Conservation (phyloP, 306 rosid species). For the Pyrus bretschneideri region DNA sequence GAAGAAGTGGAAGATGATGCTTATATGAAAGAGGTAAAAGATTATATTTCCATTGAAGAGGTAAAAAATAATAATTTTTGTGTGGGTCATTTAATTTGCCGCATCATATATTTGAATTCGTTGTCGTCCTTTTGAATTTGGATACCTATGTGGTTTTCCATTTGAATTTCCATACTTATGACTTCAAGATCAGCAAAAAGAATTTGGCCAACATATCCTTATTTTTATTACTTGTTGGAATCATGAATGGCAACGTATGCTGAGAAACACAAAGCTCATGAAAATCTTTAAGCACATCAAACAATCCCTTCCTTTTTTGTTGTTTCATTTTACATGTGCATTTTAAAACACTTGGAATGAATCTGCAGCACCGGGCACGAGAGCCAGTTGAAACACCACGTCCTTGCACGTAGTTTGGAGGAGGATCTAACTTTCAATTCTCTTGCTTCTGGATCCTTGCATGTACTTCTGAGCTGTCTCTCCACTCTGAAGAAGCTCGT, state of each 20-base stretch:
- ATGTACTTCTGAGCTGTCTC: slow-evolving; percentile 55
- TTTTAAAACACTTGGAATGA: slow-evolving; percentile 74
- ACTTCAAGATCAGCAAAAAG: neutral
- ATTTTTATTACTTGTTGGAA: neutral
- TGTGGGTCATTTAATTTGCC: too few relatives aligned
- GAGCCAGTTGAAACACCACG: slow-evolving; percentile 30
- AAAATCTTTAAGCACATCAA: slow-evolving; percentile 53
- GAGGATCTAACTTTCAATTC: slow-evolving; percentile 59
- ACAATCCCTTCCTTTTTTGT: slow-evolving; percentile 48
- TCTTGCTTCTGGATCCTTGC: slow-evolving; percentile 34
- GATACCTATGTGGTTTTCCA: too few relatives aligned
- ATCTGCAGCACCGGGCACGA: slow-evolving; percentile 38
- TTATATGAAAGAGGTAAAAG: too few relatives aligned
- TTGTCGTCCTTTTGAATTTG: too few relatives aligned
- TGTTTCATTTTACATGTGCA: slow-evolving; percentile 61
- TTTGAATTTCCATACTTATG: neutral
- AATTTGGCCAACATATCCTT: neutral
- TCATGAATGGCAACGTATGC: neutral
- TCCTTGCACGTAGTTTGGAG: slow-evolving; percentile 62
- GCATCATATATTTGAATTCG: too few relatives aligned
- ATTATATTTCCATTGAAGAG: too few relatives aligned
- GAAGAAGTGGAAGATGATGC: too few relatives aligned
- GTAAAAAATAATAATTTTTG: too few relatives aligned
- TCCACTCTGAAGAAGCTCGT: slow-evolving; percentile 56
- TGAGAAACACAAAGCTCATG: slow-evolving; percentile 32